Evolutionary conservation across 345 rosid genomes (phyloP).

Genomic region (Hirschfeldia incana): DNA sequence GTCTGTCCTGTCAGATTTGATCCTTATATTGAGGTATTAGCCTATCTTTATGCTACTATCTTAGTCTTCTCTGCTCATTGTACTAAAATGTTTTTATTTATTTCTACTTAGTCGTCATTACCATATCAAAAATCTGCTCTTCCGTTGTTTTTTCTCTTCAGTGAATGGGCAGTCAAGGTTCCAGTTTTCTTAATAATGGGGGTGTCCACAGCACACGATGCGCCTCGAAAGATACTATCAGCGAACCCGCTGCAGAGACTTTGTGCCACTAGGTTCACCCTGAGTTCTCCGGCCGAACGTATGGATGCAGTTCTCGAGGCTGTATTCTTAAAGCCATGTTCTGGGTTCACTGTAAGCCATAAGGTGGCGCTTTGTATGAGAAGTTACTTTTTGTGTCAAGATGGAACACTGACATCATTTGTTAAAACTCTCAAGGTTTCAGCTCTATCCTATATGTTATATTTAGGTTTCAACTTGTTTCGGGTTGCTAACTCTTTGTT

Average conservation of each 20-base stretch:
- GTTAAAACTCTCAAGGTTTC: constrained; percentile 84
- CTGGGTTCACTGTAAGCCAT: constrained; percentile 73
- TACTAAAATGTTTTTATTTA: background rate
- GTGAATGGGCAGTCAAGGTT: constrained; percentile 87
- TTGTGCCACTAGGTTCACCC: constrained; percentile 63
- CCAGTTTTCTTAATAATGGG: constrained; percentile 82
- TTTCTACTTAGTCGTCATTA: background rate
- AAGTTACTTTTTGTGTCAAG: constrained; percentile 73
- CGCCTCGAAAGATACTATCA: constrained; percentile 59
- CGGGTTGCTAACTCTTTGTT: constrained; percentile 3
- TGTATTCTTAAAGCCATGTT: constrained; percentile 70
- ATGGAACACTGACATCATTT: constrained; percentile 88
- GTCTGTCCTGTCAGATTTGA: constrained; percentile 73
- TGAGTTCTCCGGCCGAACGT: constrained; percentile 76
- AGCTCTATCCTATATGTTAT: constrained; percentile 16
- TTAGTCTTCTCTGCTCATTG: background rate
- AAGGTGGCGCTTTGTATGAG: constrained; percentile 73
- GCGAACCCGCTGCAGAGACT: constrained; percentile 64
- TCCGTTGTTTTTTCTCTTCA: constrained; percentile 35
- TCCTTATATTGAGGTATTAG: constrained; percentile 70
- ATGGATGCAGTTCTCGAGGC: constrained; percentile 85
- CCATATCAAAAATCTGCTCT: constrained; percentile 11
- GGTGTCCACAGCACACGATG: constrained; percentile 82
- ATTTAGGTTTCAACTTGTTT: constrained; percentile 15
- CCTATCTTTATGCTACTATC: background rate